These are phyloP conservation scores for Pythium dissotocum DNA, from an alignment of 352 stramenopile species.

Conservation along the genomic window DNA sequence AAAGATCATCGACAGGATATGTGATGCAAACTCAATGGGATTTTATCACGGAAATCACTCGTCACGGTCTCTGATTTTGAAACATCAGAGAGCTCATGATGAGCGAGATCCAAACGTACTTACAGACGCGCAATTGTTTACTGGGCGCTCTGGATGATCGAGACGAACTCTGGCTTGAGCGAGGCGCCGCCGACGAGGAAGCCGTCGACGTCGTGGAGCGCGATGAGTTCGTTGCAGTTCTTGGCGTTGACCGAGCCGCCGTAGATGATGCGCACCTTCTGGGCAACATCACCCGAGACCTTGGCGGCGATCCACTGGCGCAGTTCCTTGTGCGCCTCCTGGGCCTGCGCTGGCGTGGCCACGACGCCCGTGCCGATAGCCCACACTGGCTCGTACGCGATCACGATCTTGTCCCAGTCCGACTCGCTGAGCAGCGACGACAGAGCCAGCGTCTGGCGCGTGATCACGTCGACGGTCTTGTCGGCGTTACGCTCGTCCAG, in stretches of 20 bases:
- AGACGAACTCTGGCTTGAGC: constrained; percentile 91
- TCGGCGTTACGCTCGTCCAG: constrained; percentile 88
- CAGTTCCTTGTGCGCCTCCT: constrained; percentile 90
- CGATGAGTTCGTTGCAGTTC: constrained; percentile 91
- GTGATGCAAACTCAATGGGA: constrained; percentile 1
- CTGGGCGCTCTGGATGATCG: constrained; percentile 78
- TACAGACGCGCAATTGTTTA: constrained; percentile 28
- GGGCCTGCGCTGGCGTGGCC: constrained; percentile 94
- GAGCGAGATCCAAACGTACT: neutral
- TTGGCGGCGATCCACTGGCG: constrained; percentile 72
- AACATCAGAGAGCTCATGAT: neutral
- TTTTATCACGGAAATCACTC: neutral
- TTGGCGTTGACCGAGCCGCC: constrained; percentile 91
- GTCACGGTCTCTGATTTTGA: neutral
- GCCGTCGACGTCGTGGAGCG: constrained; percentile 85
- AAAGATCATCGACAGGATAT: neutral
- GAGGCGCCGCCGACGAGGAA: constrained; percentile 95
- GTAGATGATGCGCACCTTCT: constrained; percentile 89
- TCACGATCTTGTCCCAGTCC: constrained; percentile 85
- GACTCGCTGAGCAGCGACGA: constrained; percentile 84
- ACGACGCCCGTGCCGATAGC: constrained; percentile 97
- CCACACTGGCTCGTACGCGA: constrained; percentile 98
- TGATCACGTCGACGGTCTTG: constrained; percentile 93
- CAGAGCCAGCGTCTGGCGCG: constrained; percentile 94
- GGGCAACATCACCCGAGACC: constrained; percentile 69